Percentiles rank a stretch among this genome's conserved stretches.
Conservation (phyloP, 495 filamentous ascomycete genomes). For the Talaromyces wortmannii region DNA sequence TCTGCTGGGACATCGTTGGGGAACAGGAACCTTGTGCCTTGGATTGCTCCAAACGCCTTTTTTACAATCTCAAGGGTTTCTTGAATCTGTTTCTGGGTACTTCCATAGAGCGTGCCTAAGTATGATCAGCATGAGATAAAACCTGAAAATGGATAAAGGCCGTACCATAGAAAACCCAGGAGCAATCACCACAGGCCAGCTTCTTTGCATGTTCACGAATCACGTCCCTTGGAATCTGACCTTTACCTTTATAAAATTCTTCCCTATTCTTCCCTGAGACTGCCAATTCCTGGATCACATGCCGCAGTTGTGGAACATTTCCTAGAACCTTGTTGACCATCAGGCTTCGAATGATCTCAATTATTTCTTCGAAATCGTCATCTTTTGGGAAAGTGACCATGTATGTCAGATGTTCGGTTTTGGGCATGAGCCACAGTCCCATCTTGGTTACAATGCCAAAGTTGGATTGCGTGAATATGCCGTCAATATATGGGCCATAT, state of each 20-base stretch:
- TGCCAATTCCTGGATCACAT: neutral
- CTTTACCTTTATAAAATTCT: neutral
- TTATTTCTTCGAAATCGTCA: too few species aligned
- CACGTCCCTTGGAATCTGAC: neutral
- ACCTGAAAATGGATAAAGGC: neutral
- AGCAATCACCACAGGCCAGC: neutral
- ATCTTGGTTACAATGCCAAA: too few species aligned
- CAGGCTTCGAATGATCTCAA: too few species aligned
- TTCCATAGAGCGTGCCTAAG: neutral
- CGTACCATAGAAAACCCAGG: neutral
- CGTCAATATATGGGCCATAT: too few species aligned
- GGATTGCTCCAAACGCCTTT: constrained; percentile 32
- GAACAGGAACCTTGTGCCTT: constrained; percentile 35
- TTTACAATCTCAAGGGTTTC: constrained; percentile 35
- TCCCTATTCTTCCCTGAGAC: neutral
- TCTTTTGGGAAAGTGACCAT: too few species aligned
- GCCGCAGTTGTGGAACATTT: too few species aligned
- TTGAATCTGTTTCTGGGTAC: constrained; percentile 5
- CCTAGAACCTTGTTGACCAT: too few species aligned
- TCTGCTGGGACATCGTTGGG: constrained; percentile 27
- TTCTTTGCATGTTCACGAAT: neutral
- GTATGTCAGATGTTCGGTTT: too few species aligned
- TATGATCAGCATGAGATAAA: neutral
- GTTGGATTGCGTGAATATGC: too few species aligned
- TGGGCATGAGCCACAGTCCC: too few species aligned